Evolutionary conservation across 2,329 filamentous ascomycete genomes (phyloP), one percentile per base, ranked within the genome.

Genomic region (Fusarium pininemorale): DNA sequence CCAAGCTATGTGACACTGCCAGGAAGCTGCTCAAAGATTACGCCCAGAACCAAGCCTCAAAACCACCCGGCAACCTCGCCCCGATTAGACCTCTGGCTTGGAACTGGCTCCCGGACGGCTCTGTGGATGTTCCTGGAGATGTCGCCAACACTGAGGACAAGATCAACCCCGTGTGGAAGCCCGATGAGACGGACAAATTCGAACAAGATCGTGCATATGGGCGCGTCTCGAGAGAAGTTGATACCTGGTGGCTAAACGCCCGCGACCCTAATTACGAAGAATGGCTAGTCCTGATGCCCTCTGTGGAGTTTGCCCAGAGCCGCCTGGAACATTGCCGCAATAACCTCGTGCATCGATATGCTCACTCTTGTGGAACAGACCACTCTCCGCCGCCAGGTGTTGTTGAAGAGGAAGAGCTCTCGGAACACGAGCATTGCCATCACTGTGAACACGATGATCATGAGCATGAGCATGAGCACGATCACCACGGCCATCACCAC

Each of bases 221-320:
- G 4, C 86, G 88, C 42, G 90, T 92, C 1, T 92, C 90, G 3
- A 84, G 89, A 70, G 90, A 92, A 79, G 87, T 92, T 57, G 90
- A 92, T 77, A 86, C 85, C 6, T 92, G 90, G 90, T 92, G 90
- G 90, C 84, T 89, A 50, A 86, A 85, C 54, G 88, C 88, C 47
- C 85, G 89, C 45, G 88, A 91, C 69, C 87, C 87, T 5, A 91
- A 91, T 75, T 88, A 88, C 67, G 88, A 89, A 45, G 86, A 87
- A 28, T 90, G 88, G 87, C 85, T 87, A 37, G 84, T 89, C 1
- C 84, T 84, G 3, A 91, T 91, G 88, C 89, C 89, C 7, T 87
- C 88, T 6, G 87, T 91, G 24, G 88, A 90, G 66, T 87, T 88
- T 73, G 90, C 90, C 1, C 86, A 89, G 72, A 84, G 85, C 55